phyloP scores from a whole-genome alignment of 1,139 yeast species.

The Magnusiomyces suaveolens region DNA sequence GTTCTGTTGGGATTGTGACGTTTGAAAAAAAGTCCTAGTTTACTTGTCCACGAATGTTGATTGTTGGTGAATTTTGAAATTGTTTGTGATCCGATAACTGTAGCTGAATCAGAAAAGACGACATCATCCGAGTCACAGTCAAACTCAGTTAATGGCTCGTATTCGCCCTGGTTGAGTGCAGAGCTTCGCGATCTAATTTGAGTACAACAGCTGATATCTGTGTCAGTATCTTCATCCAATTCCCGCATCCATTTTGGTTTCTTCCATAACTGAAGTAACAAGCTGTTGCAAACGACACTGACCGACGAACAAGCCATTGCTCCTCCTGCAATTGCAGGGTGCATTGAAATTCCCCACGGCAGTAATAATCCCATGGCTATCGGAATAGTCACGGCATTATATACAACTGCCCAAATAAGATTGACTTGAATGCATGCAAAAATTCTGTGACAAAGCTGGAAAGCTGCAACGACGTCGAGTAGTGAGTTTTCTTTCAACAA shows the following conservation, averaged over 20 bases:
- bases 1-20: too few species aligned
- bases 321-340: slow-evolving; percentile 78
- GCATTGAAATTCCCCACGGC: slow-evolving; percentile 74
- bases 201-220: not conserved
- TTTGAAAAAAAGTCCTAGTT: too few species aligned
- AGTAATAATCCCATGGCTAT: slow-evolving; percentile 86
- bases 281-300: slow-evolving; percentile 76
- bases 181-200: not conserved
- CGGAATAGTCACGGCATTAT: slow-evolving; percentile 83
- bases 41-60: not conserved
- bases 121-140: not conserved
- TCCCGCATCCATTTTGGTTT: slow-evolving; percentile 25
- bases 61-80: not conserved
- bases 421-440: slow-evolving; percentile 70
- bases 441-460: slow-evolving; percentile 62
- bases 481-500: slow-evolving; percentile 41
- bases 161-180: not conserved
- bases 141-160: not conserved
- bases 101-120: not conserved
- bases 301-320: slow-evolving; percentile 92
- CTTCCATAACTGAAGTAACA: slow-evolving; percentile 43
- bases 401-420: slow-evolving; percentile 75
- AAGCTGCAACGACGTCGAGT: slow-evolving; percentile 59
- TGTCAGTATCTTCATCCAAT: not conserved
- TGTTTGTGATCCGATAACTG: not conserved